These are phyloP conservation scores for Oryza glumipatula DNA, from an alignment of 176 grass and related monocot species.

Conservation along the genomic window DNA sequence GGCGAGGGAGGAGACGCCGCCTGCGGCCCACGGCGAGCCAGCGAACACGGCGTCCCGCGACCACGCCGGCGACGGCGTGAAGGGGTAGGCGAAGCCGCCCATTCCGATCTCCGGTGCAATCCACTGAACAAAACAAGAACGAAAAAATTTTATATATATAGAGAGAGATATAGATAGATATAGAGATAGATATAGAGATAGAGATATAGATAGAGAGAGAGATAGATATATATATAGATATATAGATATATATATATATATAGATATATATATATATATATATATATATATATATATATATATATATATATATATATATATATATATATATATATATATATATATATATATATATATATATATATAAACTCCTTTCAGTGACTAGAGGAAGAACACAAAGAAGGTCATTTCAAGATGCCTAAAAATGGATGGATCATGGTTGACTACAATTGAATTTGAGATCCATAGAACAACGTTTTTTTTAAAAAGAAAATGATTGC, in stretches of 20 bases:
- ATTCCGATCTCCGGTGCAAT: constrained; percentile 17
- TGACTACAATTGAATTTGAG: constrained; percentile 16
- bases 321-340: too few relatives aligned
- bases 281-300: too few relatives aligned
- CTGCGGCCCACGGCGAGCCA: constrained; percentile 25
- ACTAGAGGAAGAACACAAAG: neutral
- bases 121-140: neutral
- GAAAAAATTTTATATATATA: neutral
- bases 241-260: too few relatives aligned
- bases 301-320: too few relatives aligned
- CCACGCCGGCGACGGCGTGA: constrained; percentile 21
- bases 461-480: constrained; percentile 10
- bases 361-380: neutral
- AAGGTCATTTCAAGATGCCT: neutral
- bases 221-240: too few relatives aligned
- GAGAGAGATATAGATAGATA: too few relatives aligned
- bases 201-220: too few relatives aligned
- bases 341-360: too few relatives aligned
- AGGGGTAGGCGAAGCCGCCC: constrained; percentile 44
- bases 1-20: neutral
- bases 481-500: neutral
- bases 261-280: too few relatives aligned
- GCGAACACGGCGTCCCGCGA: constrained; percentile 39
- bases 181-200: too few relatives aligned
- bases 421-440: neutral